Base-by-base conservation (phyloP, 2,329 filamentous ascomycete genomes). In the Aspergillus intermedius region DNA sequence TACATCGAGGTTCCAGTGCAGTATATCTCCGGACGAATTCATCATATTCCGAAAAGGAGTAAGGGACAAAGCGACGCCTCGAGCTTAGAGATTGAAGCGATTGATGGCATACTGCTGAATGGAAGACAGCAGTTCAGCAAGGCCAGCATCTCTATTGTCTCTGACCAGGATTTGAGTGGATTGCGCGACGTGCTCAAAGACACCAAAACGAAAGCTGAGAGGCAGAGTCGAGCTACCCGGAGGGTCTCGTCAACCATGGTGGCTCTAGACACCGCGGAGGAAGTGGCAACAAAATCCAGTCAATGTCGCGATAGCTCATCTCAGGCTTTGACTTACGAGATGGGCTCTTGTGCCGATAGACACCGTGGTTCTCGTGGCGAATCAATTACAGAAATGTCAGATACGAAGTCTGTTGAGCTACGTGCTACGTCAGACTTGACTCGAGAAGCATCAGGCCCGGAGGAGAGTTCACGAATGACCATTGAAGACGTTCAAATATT, bases 211-310 rank as follows among this genome's bases (percentile, higher is more conserved):
- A 37, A 34, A 21, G 13, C 9, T 10, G 25, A 17, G n/a, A 48
- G 34, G 13, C 21, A 25, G 10, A 42, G 34, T 9, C 28, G 19
- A 37, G 12, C 12, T 4, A 17, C 17, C 28, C 48, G 50, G 41
- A 53, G 46, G 15, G 44, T 49, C 32, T 60, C 57, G 9, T 54
- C 50, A 2, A 37, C 53, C 2, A 5, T 57, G 15, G 44, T 60
- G 34, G 23, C 48, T 2, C 30, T 60, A 34, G 56, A 57, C 44
- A 47, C 39, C 12, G 39, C 39, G 1, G 50, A 53, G 1, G 50
- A 56, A 37, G 22, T 56, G 13, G 10, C 44, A 34, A 44, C 15
- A 9, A 46, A 44, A 37, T 48, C 49, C 28, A 42, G 25, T 22
- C 44, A 34, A 37, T 43, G 23, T 37, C n/a, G 6, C 17, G 22